Base-by-base conservation (phyloP, 352 stramenopile genomes). In the Phytopythium oedochilum region DNA sequence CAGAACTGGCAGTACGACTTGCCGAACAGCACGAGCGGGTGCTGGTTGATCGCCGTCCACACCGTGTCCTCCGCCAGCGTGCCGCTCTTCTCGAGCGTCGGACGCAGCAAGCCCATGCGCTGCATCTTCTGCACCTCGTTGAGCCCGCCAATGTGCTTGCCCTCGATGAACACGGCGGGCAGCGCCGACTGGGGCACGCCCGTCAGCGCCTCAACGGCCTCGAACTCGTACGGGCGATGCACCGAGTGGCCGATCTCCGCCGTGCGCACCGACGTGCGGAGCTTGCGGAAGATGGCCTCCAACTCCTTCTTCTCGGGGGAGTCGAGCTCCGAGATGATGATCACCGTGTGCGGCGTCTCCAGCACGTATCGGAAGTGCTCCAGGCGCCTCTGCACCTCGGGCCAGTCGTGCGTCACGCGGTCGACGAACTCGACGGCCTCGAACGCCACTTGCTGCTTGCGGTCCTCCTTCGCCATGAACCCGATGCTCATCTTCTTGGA, bases 101-200 rank as follows among this genome's bases (percentile, higher is more conserved):
- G 60, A 59, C 82, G 60, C 14, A 99, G 64, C 34, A 87, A 84
- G 46, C 95, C 94, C 25, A 60, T 80, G 31, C 77, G 63, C 23
- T 89, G 68, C 39, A 97, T 77, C n/a, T 68, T 78, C 63, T 98
- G 89, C 25, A 96, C 88, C 57, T 97, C 89, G 62, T 97, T 89
- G 55, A 98, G 89, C 45, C 97, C 95, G 48, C 96, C 96, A 32
- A 99, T 62, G 64, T 95, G 89, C 61, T 97, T 81, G 58, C 92
- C 79, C 46, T 96, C 91, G 25, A 99, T 86, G 70, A 98, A 99
- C 34, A 99, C 93, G 64, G 98, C 96, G 0, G 97, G 97, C 17
- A 99, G 85, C 23, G 75, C 91, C 44, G 79, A 73, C 51, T 94
- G 93, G 2, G n/a, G 7, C 4, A 47, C n/a, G 14, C 93, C 95